Percentiles rank a stretch among this genome's conserved stretches.
Evolutionary conservation across 768 basidiomycete species (phyloP).

Genomic region (Mrakia blollopis): DNA sequence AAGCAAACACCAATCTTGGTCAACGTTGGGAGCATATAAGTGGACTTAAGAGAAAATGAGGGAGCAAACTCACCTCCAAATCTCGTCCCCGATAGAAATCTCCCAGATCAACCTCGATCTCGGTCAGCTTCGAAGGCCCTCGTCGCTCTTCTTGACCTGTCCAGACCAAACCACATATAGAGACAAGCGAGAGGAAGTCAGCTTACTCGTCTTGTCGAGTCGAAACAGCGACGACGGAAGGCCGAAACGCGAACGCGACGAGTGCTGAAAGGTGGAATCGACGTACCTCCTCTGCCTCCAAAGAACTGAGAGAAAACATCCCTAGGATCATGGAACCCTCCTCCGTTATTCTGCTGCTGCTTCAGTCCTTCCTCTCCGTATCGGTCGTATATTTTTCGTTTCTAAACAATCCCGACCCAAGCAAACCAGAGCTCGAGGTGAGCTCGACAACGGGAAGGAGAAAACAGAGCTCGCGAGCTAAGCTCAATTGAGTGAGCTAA

Average conservation of each 20-base stretch:
- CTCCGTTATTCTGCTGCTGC: slow-evolving; percentile 67
- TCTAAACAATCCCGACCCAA: slow-evolving; percentile 49
- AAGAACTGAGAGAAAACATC: slow-evolving; percentile 94
- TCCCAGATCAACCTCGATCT: slow-evolving; percentile 79
- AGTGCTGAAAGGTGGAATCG: background rate
- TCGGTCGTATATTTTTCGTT: slow-evolving; percentile 87
- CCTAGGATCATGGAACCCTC: slow-evolving; percentile 74
- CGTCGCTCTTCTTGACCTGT: slow-evolving; percentile 59
- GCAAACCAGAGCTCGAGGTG: background rate
- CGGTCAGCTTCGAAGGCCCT: slow-evolving; percentile 69
- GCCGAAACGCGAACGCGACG: background rate
- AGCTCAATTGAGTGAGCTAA: background rate
- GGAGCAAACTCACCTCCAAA: slow-evolving; percentile 73
- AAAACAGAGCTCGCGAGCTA: background rate
- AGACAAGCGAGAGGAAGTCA: background rate
- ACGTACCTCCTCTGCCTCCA: slow-evolving; percentile 52
- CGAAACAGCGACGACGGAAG: background rate
- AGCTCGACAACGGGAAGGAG: background rate
- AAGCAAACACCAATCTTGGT: background rate
- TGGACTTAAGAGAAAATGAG: background rate
- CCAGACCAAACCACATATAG: background rate
- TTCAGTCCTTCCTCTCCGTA: slow-evolving; percentile 91
- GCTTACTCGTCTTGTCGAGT: no score
- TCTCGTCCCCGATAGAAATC: slow-evolving; percentile 84
- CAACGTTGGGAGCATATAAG: background rate